Base-by-base conservation (phyloP, 2,329 filamentous ascomycete species). In the Ophiocordyceps polyrhachis-furcata region DNA sequence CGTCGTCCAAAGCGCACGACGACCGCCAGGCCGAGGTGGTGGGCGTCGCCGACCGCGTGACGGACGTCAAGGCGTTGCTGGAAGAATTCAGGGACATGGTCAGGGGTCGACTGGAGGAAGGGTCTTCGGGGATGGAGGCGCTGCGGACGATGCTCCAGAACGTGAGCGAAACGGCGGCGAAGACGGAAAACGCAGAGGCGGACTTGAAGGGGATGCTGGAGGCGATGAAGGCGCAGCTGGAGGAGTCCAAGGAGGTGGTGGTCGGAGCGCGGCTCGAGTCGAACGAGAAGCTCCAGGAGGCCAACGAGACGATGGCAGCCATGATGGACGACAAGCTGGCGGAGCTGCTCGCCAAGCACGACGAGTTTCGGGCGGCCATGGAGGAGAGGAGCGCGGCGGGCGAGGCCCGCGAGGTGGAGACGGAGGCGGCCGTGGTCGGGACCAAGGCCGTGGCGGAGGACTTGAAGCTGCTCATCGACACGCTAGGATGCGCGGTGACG, bases 381-480 rank as follows among this genome's bases (percentile, higher is more conserved):
- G 83, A 93, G 41, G 80, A 83, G 42, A 83, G 83, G 53, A 74
- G 79, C 43, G 78, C 79, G 50, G 73, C 80, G 31, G 76, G 78
- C 45, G 85, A 89, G 52, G 79, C 83, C 50, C 80, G 83, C 47
- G 78, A 84, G 29, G 64, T 73, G 31, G 74, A 82, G 50, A 79
- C 87, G 49, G 76, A 88, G 47, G 79, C 83, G 45, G 76, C 86
- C 5, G 68, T 93, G 8, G 69, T 78, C 15, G 75, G 71, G 48
- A 89, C 83, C 23, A 94, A 87, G 62, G 71, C 74, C 5, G 75
- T 93, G 44, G 79, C 86, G 0, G 88, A 95, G 49, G 91, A 96
- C 52, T 74, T 96, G 47, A 89, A 85, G 60, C 66, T 84, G 9
- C 76, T 93, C 1, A 80, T 94, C 46, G 87, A 93, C 52, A 87